Percentiles rank a stretch among this genome's conserved stretches.
Evolutionary conservation across 768 basidiomycete species (phyloP).

Genomic region (Candolleomyces aberdarensis): DNA sequence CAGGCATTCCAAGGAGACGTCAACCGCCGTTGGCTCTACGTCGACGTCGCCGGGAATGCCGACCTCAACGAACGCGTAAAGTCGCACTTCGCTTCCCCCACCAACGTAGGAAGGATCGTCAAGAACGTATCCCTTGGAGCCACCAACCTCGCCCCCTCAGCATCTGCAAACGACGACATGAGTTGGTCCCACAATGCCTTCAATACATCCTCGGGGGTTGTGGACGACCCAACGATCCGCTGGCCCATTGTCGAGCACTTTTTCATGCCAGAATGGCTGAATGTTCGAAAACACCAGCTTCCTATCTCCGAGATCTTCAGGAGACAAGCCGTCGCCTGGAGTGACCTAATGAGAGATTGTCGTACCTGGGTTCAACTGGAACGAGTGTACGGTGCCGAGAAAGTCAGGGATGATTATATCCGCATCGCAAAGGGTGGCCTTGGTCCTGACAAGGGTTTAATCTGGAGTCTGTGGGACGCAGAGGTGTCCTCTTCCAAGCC

Average conservation of each 20-base stretch:
- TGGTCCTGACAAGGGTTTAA: conserved; percentile 51
- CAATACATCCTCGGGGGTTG: conserved; percentile 11
- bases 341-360: conserved; percentile 55
- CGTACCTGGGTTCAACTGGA: conserved; percentile 52
- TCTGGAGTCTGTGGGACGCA: conserved; percentile 66
- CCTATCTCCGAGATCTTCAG: conserved; percentile 42
- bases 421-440: conserved; percentile 42
- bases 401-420: conserved; percentile 49
- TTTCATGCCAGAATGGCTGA: conserved; percentile 71
- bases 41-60: conserved; percentile 62
- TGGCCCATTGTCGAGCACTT: conserved; percentile 47
- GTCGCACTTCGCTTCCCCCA: conserved; percentile 36
- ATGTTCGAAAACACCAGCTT: conserved; percentile 48
- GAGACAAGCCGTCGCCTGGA: conserved; percentile 57
- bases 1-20: conserved; percentile 24
- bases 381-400: conserved; percentile 42
- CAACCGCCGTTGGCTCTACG: conserved; percentile 48
- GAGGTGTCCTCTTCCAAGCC: too few species aligned
- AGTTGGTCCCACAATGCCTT: conserved; percentile 41
- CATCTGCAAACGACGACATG: conserved; percentile 25
- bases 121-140: conserved; percentile 50
- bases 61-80: conserved; percentile 43
- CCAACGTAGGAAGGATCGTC: conserved; percentile 30
- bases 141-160: conserved; percentile 51
- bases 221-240: conserved; percentile 15